phyloP scores from a whole-genome alignment of 2,329 filamentous ascomycete species.

The Clarireedia monteithiana region DNA sequence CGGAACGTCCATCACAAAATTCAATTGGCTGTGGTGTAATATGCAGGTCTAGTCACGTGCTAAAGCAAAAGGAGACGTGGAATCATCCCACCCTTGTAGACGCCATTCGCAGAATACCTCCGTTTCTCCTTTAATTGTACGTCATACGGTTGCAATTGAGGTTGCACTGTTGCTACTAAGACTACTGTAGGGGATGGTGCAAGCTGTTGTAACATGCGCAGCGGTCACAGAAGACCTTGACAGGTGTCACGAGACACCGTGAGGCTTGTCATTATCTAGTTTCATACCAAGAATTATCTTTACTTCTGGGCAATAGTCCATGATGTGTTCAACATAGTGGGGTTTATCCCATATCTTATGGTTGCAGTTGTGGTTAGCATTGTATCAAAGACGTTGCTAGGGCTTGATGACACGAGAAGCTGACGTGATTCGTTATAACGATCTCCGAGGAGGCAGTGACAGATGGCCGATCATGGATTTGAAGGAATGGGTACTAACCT shows the following conservation, averaged over 20 bases:
- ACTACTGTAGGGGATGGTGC: no score
- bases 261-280: slow-evolving; percentile 30
- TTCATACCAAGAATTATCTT: slow-evolving; percentile 50
- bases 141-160: no score
- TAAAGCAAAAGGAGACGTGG: no score
- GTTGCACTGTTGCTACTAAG: no score
- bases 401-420: not conserved
- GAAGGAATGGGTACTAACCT: not conserved
- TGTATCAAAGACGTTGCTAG: not conserved
- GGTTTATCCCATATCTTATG: slow-evolving; percentile 39
- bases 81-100: no score
- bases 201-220: no score
- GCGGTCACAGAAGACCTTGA: not conserved
- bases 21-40: no score
- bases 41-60: no score
- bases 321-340: slow-evolving; percentile 38
- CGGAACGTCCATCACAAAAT: no score
- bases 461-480: not conserved
- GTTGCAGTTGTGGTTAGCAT: slow-evolving; percentile 29
- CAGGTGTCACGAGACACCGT: not conserved
- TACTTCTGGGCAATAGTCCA: slow-evolving; percentile 49
- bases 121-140: no score
- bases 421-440: no score
- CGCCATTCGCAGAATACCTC: no score
- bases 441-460: not conserved